A percentile compares a stretch with the other conserved stretches of the same genome.
Evolutionary conservation across 2,329 filamentous ascomycete genomes (phyloP).

Genomic region (Fusarium solani-melongenae): DNA sequence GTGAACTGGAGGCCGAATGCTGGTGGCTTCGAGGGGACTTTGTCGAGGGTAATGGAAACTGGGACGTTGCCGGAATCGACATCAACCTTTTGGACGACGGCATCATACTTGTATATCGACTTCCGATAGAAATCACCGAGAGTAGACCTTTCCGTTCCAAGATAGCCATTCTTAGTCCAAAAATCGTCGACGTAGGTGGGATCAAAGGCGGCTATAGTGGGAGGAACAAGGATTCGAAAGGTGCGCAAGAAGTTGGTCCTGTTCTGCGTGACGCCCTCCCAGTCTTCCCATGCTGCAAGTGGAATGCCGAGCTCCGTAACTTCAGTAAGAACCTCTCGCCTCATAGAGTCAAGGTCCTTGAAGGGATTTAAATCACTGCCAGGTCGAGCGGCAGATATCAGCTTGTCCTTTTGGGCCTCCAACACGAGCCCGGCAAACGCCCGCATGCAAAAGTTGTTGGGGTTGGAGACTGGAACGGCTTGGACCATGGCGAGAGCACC

Average conservation of each 20-base stretch:
- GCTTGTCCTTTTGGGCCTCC: not conserved
- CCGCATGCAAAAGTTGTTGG: not conserved
- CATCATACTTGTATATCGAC: not conserved
- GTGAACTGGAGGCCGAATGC: not conserved
- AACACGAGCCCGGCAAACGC: not conserved
- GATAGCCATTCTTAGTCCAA: slow-evolving; percentile 28
- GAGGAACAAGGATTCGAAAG: not conserved
- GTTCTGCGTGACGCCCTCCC: not conserved
- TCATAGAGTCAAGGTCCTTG: not conserved
- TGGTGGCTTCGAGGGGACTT: not conserved
- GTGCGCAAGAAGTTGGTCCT: not conserved
- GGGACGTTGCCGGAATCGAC: not conserved
- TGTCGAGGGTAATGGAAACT: not conserved
- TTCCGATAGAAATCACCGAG: slow-evolving; percentile 5
- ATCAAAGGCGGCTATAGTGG: not conserved
- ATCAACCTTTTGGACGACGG: not conserved
- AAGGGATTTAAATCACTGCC: not conserved
- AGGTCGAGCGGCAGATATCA: not conserved
- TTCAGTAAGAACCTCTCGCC: not conserved
- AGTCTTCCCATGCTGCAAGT: slow-evolving; percentile 1
- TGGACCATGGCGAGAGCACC: slow-evolving; percentile 33
- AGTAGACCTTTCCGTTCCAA: slow-evolving; percentile 17
- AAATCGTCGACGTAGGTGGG: slow-evolving; percentile 29
- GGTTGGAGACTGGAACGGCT: not conserved
- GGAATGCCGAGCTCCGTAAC: not conserved